A percentile compares a stretch with the other conserved stretches of the same genome.
phyloP scores from a whole-genome alignment of 2,329 filamentous ascomycete genomes.

The Talaromyces sp. region DNA sequence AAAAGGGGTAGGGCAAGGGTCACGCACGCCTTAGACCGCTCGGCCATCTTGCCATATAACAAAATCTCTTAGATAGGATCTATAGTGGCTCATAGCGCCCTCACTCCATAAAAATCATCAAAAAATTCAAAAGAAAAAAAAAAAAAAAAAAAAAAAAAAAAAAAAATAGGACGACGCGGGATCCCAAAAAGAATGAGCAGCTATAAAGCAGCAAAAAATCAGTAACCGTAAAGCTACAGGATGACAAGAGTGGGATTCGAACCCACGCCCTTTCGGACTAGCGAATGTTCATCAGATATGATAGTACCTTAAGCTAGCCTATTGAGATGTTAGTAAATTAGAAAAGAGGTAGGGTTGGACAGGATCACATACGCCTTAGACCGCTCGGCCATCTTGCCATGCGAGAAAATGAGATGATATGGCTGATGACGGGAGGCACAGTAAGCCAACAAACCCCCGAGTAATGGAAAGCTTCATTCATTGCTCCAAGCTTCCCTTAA shows the following conservation, averaged over 20 bases:
- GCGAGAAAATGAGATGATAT: too few species aligned
- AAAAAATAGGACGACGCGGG: too few species aligned
- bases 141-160: not conserved
- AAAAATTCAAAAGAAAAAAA: not conserved
- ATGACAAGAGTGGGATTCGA: conserved; percentile 2
- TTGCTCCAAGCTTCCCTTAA: not conserved
- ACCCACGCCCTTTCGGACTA: not conserved
- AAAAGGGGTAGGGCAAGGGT: too few species aligned
- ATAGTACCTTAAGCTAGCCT: not conserved
- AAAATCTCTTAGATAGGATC: too few species aligned
- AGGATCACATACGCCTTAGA: too few species aligned
- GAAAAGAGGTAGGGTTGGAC: too few species aligned
- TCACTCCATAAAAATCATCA: too few species aligned
- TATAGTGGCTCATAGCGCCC: too few species aligned
- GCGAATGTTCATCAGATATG: too few species aligned
- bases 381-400: not conserved
- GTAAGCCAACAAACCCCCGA: not conserved
- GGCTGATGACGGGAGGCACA: not conserved
- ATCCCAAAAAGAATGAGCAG: too few species aligned
- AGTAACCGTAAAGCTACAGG: not conserved
- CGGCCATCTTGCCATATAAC: not conserved
- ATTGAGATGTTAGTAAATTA: too few species aligned
- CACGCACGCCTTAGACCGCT: not conserved
- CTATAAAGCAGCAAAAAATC: not conserved
- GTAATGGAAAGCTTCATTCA: not conserved